Evolutionary conservation across 352 stramenopile genomes (phyloP), one percentile per base, ranked within the genome.

Genomic region (Phytophthora kernoviae): DNA sequence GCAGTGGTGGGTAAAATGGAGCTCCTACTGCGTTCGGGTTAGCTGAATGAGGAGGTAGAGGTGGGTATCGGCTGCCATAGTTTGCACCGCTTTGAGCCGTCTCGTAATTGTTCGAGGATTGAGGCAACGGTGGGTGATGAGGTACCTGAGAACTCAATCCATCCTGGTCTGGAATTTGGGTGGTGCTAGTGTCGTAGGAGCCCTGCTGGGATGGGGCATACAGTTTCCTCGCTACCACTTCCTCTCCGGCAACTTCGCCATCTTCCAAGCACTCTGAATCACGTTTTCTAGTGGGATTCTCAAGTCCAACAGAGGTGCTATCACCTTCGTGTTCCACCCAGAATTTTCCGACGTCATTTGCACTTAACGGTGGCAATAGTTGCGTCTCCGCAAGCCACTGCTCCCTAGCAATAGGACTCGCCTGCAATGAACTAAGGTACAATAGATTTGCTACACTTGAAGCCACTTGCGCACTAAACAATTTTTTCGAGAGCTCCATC

Each of bases 391-490:
- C 57, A n/a, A 93, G 59, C 82, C 82, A 93, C 20, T 65, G 54
- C 48, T 92, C 82, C 44, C 75, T 51, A 21, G 57, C 36, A 1
- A 61, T 24, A 0, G 26, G 24, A 14, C 32, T 72, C 5, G 61
- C 59, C 48, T 93, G 84, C 52, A 93, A 62, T 36, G 81, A 85
- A 30, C 82, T 78, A 30, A 93, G 72, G 51, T 90, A 93, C 45
- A 91, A 39, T 21, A 93, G 51, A 47, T 93, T 93, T 10, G 82
- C 77, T 5, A 91, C 63, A 26, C 57, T 83, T 9, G 79, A 63
- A 2, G 79, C 80, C 15, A 84, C 65, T 41, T 68, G 51, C 0
- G 36, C 21, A 17, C 77, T 77, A 26, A 93, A 77, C 21, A 83
- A 73, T 54, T 86, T 87, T 5, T 69, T 73, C 39, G 67, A 77